Base-by-base conservation (phyloP, 2,329 filamentous ascomycete genomes). In the Xylariaceae sp. region DNA sequence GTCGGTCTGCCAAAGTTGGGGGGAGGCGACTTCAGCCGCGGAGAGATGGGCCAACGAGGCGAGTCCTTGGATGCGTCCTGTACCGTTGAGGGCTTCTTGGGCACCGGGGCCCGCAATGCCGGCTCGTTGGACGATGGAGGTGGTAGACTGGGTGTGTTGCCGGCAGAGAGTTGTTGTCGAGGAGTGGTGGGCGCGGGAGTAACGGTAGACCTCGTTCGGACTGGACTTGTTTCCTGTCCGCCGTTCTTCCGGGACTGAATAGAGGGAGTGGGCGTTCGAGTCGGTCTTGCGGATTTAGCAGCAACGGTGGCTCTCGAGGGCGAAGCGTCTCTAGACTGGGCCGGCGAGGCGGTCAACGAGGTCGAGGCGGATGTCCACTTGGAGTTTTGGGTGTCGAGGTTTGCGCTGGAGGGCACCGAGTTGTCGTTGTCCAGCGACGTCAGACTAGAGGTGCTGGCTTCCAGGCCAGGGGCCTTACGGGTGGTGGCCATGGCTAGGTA, bases 41-140 rank as follows among this genome's bases (percentile, higher is more conserved):
- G 88, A 42, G 88, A 91, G 53, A 86, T 71, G 22, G 89, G 87
- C 87, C 88, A 92, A 68, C 85, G 80, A 54, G 82, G 82, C 46
- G 77, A 77, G 49, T 83, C 78, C 62, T 66, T 77, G 38, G 75
- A 56, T 44, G 67, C 62, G 45, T 86, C 77, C 45, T 73, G 65
- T 44, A 68, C 64, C 54, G 73, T 63, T 19, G 73, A 66, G 5
- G 78, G 71, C 67, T 90, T 90, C 61, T 85, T 78, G 12, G 86
- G 81, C 54, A 78, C 77, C 40, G 83, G 76, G 47, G 81, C 74
- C 69, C 83, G 84, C 59, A 80, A 70, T 22, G 75, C 74, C 6
- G 80, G 69, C 55, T 95, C 88, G 51, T 82, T 75, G 38, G 39
- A 48, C 0, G 75, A 67, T 6, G 76, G 68, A 32, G 84, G 78